Evolutionary conservation across 257 asterid genomes (phyloP), one percentile per base, ranked within the genome.

Genomic region (Phtheirospermum japonicum): DNA sequence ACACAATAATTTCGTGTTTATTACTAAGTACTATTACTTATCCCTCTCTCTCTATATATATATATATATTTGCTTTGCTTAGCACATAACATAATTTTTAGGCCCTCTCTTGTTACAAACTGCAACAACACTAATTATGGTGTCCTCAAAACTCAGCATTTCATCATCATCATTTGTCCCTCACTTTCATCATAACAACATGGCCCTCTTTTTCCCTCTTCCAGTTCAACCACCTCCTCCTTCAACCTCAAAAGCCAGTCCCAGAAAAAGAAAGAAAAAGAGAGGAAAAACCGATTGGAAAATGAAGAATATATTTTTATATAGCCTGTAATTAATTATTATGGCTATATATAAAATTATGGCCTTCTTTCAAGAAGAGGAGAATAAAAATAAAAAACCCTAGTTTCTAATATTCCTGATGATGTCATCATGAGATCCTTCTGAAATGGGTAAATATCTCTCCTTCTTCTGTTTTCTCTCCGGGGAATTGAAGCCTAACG

Each of bases 401-500:
- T 78, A 36, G 13, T 23, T 23, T 23, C 28, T 23, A 23, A 23
- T 53, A 16, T 40, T 57, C 53, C 34, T 39, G 34, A 51, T 57
- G 61, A 26, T 72, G 52, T 52, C 67, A 39, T 55, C 20, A 33
- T 5, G 39, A 33, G 3, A 2, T 33, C 7, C 9, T 5, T 8
- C 14, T 40, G 48, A 40, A 6, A 9, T 45, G 19, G 51, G 18
- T 45, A 45, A 45, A n/a, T n/a, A n/a, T 45, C 14, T 65, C 30
- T 75, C 33, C 70, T 77, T 71, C 85, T 80, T 73, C 80, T 63
- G 16, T 69, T 71, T 52, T 76, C 63, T 55, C 62, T 33, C 72
- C 11, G 64, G 88, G 95, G 93, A 74, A 82, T 82, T 43, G 90
- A 87, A 87, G 93, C 90, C 19, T 55, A 56, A 58, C 46, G 95